Conservation (phyloP, 495 filamentous ascomycete genomes). For the Penicillium dipodomyicola region DNA sequence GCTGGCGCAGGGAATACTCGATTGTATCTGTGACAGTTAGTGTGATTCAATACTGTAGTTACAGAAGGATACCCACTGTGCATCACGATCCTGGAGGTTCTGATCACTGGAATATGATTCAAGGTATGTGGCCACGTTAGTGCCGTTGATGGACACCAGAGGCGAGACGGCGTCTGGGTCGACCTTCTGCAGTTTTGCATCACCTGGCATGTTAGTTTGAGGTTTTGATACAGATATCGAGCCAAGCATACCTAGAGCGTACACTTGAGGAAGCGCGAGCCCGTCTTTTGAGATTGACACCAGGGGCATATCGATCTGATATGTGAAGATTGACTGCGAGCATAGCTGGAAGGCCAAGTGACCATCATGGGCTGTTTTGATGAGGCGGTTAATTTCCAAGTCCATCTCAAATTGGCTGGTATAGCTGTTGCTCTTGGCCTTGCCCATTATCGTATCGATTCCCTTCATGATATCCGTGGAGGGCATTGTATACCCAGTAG, state of each 20-base stretch:
- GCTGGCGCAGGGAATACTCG: conserved; percentile 25
- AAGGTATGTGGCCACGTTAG: conserved; percentile 27
- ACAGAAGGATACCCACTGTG: conserved; percentile 27
- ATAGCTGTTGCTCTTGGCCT: conserved; percentile 36
- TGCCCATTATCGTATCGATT: conserved; percentile 43
- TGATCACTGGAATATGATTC: conserved; percentile 19
- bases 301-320: conserved; percentile 22
- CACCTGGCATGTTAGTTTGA: conserved; percentile 10
- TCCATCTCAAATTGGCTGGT: conserved; percentile 53
- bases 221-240: background rate
- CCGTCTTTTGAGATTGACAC: conserved; percentile 41
- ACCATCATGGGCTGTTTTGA: conserved; percentile 49
- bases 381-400: conserved; percentile 36
- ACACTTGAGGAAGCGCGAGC: conserved; percentile 36
- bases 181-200: conserved; percentile 21
- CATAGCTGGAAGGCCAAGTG: conserved; percentile 40
- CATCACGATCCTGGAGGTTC: conserved; percentile 39
- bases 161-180: conserved; percentile 23
- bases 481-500: conserved; percentile 54
- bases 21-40: conserved; percentile 27
- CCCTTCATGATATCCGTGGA: conserved; percentile 48
- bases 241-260: conserved; percentile 23
- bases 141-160: conserved; percentile 36
- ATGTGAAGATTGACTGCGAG: conserved; percentile 30
- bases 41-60: background rate